Evolutionary conservation across 2,329 filamentous ascomycete genomes (phyloP).

Genomic region (Spiromastix sp.): DNA sequence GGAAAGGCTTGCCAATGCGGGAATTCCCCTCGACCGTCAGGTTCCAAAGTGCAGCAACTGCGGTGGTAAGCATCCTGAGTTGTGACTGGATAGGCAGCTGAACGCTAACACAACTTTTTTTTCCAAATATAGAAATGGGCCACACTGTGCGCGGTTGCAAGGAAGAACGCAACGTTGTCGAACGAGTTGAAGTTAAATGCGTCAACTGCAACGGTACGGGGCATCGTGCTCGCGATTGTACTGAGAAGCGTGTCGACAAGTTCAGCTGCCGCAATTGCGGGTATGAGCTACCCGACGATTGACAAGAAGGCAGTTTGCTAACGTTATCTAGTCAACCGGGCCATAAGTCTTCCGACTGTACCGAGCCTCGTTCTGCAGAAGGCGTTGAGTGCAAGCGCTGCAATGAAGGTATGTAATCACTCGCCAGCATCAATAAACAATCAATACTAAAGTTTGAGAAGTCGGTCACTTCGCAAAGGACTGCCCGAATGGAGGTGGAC

Average conservation of each 20-base stretch:
- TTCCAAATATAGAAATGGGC: conserved; percentile 32
- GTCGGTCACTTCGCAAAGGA: conserved; percentile 38
- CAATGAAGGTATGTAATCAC: conserved; percentile 25
- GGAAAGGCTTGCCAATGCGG: conserved; percentile 41
- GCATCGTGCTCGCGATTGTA: conserved; percentile 41
- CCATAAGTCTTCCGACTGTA: conserved; percentile 40
- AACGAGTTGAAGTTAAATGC: conserved; percentile 39
- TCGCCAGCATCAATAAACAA: too few species aligned
- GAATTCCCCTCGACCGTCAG: conserved; percentile 39
- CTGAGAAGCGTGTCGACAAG: conserved; percentile 25
- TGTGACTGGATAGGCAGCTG: not conserved
- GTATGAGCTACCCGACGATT: conserved; percentile 16
- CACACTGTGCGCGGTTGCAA: conserved; percentile 39
- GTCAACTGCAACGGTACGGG: conserved; percentile 38
- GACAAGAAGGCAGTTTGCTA: conserved; percentile 7
- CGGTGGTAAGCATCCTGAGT: conserved; percentile 25
- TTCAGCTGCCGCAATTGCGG: conserved; percentile 45
- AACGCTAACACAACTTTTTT: conserved; percentile 1
- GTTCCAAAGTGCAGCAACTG: conserved; percentile 44
- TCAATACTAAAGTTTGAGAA: conserved; percentile 13
- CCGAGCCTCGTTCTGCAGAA: conserved; percentile 33
- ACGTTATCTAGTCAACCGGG: conserved; percentile 26
- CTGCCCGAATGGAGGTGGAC: conserved; percentile 27
- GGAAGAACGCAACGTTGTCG: conserved; percentile 32
- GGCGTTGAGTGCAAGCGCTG: conserved; percentile 37